phyloP scores from a whole-genome alignment of 1,139 yeast genomes.

The Nakaseomyces glabratus region DNA sequence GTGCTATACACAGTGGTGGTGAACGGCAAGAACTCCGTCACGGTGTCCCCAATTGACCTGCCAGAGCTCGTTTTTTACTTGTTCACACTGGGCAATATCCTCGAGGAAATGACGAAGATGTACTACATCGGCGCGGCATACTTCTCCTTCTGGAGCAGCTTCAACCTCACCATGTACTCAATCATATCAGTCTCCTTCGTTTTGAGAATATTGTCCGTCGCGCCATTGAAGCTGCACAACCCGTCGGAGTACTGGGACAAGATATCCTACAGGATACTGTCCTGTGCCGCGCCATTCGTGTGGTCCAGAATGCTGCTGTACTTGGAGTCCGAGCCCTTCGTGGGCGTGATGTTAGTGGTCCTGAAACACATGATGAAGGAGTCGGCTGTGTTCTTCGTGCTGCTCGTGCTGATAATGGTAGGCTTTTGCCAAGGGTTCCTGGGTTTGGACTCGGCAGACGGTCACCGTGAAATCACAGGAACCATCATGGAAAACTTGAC shows the following conservation, averaged over 20 bases:
- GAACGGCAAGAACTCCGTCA: conserved; percentile 37
- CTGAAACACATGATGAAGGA: conserved; percentile 82
- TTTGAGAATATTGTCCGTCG: conserved; percentile 47
- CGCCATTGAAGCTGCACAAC: conserved; percentile 20
- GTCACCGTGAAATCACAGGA: conserved; percentile 64
- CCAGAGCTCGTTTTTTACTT: conserved; percentile 52
- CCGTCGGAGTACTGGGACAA: conserved; percentile 43
- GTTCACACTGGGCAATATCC: conserved; percentile 55
- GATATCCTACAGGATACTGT: conserved; percentile 59
- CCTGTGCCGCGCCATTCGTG: conserved; percentile 80
- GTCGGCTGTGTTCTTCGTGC: conserved; percentile 67
- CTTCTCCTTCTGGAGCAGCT: conserved; percentile 71
- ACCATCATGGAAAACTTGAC: conserved; percentile 57
- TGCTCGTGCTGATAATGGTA: conserved; percentile 57
- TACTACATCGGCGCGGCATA: conserved; percentile 70
- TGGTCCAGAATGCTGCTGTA: conserved; percentile 73
- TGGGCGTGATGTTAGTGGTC: conserved; percentile 84
- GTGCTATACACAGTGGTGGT: conserved; percentile 55
- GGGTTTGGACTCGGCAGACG: conserved; percentile 83
- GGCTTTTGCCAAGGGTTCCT: conserved; percentile 84
- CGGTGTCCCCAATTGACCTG: conserved; percentile 33
- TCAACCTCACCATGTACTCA: conserved; percentile 61
- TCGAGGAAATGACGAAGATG: conserved; percentile 61
- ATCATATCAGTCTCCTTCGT: conserved; percentile 46
- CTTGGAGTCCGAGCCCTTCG: conserved; percentile 72